Conservation (phyloP, 2,329 filamentous ascomycete species). For the Beauveria caledonica region DNA sequence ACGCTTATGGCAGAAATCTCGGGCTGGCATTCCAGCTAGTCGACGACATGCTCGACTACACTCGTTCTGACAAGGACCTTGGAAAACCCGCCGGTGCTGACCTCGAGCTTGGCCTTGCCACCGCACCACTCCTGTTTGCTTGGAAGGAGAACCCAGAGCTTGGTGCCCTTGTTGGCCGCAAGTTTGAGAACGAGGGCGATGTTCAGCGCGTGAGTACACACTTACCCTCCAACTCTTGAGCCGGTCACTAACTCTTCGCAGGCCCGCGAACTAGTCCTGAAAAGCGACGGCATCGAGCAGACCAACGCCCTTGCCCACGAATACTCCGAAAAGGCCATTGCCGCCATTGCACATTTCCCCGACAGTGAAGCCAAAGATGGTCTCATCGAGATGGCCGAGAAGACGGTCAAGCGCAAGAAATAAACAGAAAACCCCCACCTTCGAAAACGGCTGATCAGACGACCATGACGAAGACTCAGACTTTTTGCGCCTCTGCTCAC, state of each 20-base stretch:
- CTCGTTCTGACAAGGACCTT: constrained; percentile 71
- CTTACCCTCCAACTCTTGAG: neutral
- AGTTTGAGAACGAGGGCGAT: constrained; percentile 78
- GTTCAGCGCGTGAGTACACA: constrained; percentile 63
- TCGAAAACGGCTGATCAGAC: constrained; percentile 6
- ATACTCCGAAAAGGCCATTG: constrained; percentile 80
- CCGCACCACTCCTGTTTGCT: constrained; percentile 87
- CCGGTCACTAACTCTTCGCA: constrained; percentile 27
- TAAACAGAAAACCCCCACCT: constrained; percentile 30
- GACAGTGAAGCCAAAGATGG: constrained; percentile 92
- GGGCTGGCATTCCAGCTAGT: constrained; percentile 95
- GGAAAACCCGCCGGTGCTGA: constrained; percentile 95
- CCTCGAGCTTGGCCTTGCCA: constrained; percentile 85
- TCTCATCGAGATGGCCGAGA: constrained; percentile 86
- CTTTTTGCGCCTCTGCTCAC: neutral
- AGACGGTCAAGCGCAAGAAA: constrained; percentile 83
- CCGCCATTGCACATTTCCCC: constrained; percentile 76
- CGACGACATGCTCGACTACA: constrained; percentile 97
- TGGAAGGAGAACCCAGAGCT: constrained; percentile 86
- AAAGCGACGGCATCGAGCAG: constrained; percentile 83
- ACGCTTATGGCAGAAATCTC: constrained; percentile 85
- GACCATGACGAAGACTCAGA: constrained; percentile 1
- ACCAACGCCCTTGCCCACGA: constrained; percentile 84
- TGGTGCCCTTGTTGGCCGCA: constrained; percentile 81
- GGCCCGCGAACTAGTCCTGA: constrained; percentile 78